Percentiles rank a stretch among this genome's conserved stretches.
Conservation (phyloP, 1,139 yeast species). For the Nadsonia starkeyi-henricii region DNA sequence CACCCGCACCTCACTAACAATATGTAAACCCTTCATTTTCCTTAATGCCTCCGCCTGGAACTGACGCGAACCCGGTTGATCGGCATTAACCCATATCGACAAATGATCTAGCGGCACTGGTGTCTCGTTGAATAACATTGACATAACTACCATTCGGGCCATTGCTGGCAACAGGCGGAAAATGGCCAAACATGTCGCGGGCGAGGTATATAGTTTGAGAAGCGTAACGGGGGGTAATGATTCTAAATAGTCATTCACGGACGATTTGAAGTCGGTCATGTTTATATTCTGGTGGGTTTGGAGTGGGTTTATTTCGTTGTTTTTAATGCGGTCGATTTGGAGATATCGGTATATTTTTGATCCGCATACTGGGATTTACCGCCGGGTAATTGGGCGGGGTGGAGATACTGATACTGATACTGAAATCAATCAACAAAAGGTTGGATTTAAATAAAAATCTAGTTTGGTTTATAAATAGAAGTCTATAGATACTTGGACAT, state of each 20-base stretch:
- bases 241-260: constrained; percentile 76
- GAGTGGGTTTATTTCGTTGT: constrained; percentile 19
- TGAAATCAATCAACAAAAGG: no score
- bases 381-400: no score
- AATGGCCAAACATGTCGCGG: constrained; percentile 89
- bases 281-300: background rate
- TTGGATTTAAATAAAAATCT: no score
- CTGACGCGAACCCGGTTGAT: constrained; percentile 19
- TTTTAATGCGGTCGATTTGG: no score
- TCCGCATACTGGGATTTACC: no score
- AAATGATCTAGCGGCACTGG: constrained; percentile 56
- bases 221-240: constrained; percentile 56
- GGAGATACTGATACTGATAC: no score
- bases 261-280: background rate
- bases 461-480: no score
- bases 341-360: no score
- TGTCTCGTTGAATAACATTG: constrained; percentile 69
- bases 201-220: constrained; percentile 26
- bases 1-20: constrained; percentile 50
- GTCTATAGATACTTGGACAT: no score
- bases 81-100: constrained; percentile 59
- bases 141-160: constrained; percentile 80
- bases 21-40: constrained; percentile 60
- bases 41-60: constrained; percentile 67
- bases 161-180: constrained; percentile 76